phyloP scores from a whole-genome alignment of 768 basidiomycete species.

The Kwoniella shandongensis region DNA sequence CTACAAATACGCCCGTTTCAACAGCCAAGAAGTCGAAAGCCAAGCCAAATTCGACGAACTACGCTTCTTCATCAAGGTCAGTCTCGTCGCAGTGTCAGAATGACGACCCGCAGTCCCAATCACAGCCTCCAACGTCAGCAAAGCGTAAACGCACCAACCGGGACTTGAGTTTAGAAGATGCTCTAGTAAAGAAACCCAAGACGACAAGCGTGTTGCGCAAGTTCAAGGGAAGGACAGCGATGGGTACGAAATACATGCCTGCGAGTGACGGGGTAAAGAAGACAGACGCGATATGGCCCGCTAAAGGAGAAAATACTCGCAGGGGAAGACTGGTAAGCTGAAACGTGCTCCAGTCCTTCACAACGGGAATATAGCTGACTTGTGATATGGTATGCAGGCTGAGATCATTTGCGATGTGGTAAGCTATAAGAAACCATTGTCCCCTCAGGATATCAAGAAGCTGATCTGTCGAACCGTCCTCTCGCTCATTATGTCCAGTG shows the following conservation, averaged over 20 bases:
- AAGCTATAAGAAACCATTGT: neutral
- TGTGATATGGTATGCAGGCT: neutral
- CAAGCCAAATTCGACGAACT: neutral
- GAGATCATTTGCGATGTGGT: constrained; percentile 21
- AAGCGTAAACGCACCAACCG: neutral
- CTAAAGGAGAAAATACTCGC: constrained; percentile 15
- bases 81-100: neutral
- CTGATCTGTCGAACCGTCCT: neutral
- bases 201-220: neutral
- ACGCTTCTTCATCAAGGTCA: constrained; percentile 1
- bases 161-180: neutral
- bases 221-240: neutral
- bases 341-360: neutral
- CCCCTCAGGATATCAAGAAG: too few species aligned
- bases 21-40: neutral
- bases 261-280: constrained; percentile 2
- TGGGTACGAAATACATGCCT: constrained; percentile 1
- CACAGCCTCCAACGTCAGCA: neutral
- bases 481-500: neutral
- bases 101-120: too few species aligned
- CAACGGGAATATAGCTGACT: neutral
- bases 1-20: neutral
- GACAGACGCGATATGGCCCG: constrained; percentile 13
- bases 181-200: neutral
- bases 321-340: constrained; percentile 17